Base-by-base conservation (phyloP, 495 filamentous ascomycete species). In the Aspergillus steynii region DNA sequence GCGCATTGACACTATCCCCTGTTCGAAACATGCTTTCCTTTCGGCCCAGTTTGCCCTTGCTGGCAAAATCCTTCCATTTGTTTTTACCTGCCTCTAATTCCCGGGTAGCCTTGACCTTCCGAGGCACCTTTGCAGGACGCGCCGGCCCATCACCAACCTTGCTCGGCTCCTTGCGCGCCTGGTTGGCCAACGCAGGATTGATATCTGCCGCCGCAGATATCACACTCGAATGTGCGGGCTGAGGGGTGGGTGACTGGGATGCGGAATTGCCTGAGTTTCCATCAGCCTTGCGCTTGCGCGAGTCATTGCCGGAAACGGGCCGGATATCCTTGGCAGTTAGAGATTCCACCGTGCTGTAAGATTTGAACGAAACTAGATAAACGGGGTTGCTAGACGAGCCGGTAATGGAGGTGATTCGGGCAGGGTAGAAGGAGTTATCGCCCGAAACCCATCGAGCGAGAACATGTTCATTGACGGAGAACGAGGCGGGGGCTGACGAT, bases 11-110 rank as follows among this genome's bases (percentile, higher is more conserved):
- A 50, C 91, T 89, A 29, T 96, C 92, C 0, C 90, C 90, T 2
- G 93, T 96, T 29, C 96, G 85, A 68, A 99, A 99, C 95, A 97
- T 97, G 77, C 91, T 96, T 15, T 98, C 93, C 80, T 96, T 97
- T 77, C 90, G 92, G 51, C 86, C 89, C 46, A 86, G 78, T 69
- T 92, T 92, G 25, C 90, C 88, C 77, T 93, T 96, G 65, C 79
- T 80, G 46, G 84, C 86, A 71, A 96, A 99, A 65, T 93, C 89
- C 74, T 97, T 88, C 95, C 95, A 99, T 68, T 95, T 96, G 65
- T 82, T 91, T 80, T 96, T 96, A 63, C 89, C 88, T 62, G 84
- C 89, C 76, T 97, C 92, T 10, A 99, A 81, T 70, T 94, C 92
- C 71, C 91, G 92, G 34, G 85, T 93, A 15, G 92, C 90, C 77